These are phyloP conservation scores for Penicilliopsis zonata DNA, from an alignment of 495 filamentous ascomycete species.

Conservation along the genomic window DNA sequence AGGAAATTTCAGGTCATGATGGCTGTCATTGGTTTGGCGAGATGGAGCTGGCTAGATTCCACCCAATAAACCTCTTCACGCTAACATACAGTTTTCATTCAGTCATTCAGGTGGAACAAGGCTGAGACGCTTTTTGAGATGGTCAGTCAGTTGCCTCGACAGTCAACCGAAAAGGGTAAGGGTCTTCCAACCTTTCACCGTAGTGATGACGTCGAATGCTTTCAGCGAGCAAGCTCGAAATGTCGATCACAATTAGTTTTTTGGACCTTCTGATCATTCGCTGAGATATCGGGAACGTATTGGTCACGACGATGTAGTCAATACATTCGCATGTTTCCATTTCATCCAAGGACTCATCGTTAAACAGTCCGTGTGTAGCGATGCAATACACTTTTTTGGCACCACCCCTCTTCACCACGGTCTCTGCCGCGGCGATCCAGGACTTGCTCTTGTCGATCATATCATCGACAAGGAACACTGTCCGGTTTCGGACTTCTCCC, in stretches of 20 bases:
- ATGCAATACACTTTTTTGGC: slow-evolving; percentile 96
- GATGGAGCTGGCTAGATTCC: too few species aligned
- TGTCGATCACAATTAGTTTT: slow-evolving; percentile 82
- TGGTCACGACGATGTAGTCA: slow-evolving; percentile 87
- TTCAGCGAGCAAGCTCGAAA: slow-evolving; percentile 78
- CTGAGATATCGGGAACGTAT: slow-evolving; percentile 81
- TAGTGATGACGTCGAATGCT: slow-evolving; percentile 94
- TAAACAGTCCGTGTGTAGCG: slow-evolving; percentile 92
- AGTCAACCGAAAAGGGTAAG: background rate
- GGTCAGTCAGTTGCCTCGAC: slow-evolving; percentile 8
- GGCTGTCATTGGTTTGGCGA: too few species aligned
- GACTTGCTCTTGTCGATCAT: slow-evolving; percentile 97
- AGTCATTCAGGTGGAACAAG: slow-evolving; percentile 56
- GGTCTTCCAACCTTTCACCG: slow-evolving; percentile 46
- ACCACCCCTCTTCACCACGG: slow-evolving; percentile 81
- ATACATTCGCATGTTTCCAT: slow-evolving; percentile 88
- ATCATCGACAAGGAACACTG: slow-evolving; percentile 92
- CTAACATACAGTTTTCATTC: too few species aligned
- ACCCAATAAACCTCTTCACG: too few species aligned
- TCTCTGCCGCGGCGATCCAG: slow-evolving; percentile 98
- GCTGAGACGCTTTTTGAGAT: slow-evolving; percentile 60
- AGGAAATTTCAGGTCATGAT: too few species aligned
- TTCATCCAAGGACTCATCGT: slow-evolving; percentile 76
- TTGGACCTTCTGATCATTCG: slow-evolving; percentile 54
- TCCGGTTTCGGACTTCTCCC: slow-evolving; percentile 73